Evolutionary conservation across 2,329 filamentous ascomycete genomes (phyloP).

Genomic region (Claviceps maximensis): DNA sequence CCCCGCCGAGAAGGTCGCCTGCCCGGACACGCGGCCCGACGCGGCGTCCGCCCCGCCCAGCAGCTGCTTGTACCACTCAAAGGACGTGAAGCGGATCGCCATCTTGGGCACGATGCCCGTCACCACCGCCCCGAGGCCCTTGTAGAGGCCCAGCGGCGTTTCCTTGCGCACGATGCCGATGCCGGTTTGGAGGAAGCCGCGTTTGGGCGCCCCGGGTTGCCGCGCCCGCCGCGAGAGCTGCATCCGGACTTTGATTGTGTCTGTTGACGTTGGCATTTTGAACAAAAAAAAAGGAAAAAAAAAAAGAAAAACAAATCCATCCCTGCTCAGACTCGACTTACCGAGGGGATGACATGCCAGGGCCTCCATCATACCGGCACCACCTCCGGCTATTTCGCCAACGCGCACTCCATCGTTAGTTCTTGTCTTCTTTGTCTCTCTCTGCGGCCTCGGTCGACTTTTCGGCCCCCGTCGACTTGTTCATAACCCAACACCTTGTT

Average conservation of each 20-base stretch:
- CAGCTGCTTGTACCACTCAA: slow-evolving; percentile 85
- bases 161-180: slow-evolving; percentile 77
- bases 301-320: no score
- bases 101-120: slow-evolving; percentile 98
- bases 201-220: slow-evolving; percentile 68
- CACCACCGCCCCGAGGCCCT: slow-evolving; percentile 90
- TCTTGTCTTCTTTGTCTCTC: no score
- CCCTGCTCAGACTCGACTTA: slow-evolving; percentile 26
- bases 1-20: slow-evolving; percentile 61
- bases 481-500: no score
- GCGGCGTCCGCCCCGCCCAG: slow-evolving; percentile 57
- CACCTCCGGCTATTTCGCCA: slow-evolving; percentile 65
- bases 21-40: slow-evolving; percentile 54
- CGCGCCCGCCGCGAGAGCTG: slow-evolving; percentile 82
- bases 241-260: slow-evolving; percentile 99
- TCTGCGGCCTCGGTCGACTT: no score
- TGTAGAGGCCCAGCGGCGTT: slow-evolving; percentile 88
- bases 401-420: no score
- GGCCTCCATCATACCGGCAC: slow-evolving; percentile 98
- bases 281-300: no score
- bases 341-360: slow-evolving; percentile 88
- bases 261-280: no score
- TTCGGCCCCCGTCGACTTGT: no score
- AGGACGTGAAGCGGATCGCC: slow-evolving; percentile 97
- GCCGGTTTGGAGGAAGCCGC: slow-evolving; percentile 81